A percentile compares a stretch with the other conserved stretches of the same genome.
Conservation (phyloP, 2,329 filamentous ascomycete species). For the Cytospora schulzeri region DNA sequence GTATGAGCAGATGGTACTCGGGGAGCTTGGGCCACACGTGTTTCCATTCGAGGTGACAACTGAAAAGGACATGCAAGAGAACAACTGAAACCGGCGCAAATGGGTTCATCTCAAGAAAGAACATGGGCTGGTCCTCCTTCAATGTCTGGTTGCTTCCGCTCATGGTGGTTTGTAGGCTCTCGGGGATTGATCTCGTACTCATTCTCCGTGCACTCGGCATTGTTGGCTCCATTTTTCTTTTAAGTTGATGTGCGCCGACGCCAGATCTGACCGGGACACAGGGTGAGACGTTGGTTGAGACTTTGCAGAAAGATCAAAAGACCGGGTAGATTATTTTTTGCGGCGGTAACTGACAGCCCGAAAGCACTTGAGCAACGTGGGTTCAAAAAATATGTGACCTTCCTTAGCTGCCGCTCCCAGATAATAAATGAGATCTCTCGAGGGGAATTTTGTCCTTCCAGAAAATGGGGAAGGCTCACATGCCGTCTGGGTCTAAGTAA, state of each 20-base stretch:
- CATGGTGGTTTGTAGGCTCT: constrained; percentile 15
- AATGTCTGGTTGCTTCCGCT: constrained; percentile 16
- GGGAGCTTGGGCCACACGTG: constrained; percentile 39
- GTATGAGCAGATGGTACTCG: constrained; percentile 43
- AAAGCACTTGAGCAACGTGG: neutral
- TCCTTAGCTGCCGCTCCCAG: neutral
- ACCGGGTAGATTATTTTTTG: neutral
- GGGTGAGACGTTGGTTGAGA: neutral
- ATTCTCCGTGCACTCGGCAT: neutral
- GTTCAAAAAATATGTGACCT: neutral
- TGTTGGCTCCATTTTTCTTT: neutral
- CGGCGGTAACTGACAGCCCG: neutral
- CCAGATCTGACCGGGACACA: neutral
- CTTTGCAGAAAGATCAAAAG: neutral
- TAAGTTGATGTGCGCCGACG: neutral
- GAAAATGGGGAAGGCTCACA: constrained; percentile 8
- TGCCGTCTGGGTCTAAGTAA: neutral
- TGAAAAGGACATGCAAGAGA: constrained; percentile 53
- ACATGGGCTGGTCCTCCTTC: constrained; percentile 21
- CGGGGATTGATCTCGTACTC: constrained; percentile 10
- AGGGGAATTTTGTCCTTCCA: constrained; percentile 5
- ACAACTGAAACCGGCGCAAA: constrained; percentile 41
- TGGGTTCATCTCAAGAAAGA: constrained; percentile 25
- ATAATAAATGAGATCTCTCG: neutral
- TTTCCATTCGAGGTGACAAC: constrained; percentile 47